Evolutionary conservation across 2,329 filamentous ascomycete species (phyloP).

Genomic region (Orbilia ellipsospora): DNA sequence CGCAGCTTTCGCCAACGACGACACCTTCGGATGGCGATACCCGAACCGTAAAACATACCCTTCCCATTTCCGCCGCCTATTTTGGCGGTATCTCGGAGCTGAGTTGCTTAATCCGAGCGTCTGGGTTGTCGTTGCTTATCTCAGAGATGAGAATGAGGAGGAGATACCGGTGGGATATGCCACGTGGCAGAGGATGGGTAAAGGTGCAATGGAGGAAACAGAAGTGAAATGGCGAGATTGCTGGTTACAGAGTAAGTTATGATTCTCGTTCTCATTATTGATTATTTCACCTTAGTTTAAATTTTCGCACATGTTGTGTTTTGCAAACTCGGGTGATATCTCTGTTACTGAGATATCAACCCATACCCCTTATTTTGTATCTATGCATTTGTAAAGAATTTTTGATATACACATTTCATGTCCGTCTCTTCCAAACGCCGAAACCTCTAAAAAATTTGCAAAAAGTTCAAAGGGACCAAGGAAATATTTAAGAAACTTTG

Average conservation of each 20-base stretch:
- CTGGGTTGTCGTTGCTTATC: constrained; percentile 48
- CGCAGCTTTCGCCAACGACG: constrained; percentile 26
- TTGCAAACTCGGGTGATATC: not conserved
- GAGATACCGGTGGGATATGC: constrained; percentile 26
- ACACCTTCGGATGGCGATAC: constrained; percentile 43
- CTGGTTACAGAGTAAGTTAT: constrained; percentile 46
- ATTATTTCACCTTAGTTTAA: not conserved
- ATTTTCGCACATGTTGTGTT: not conserved
- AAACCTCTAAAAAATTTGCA: not conserved
- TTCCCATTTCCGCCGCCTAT: constrained; percentile 24
- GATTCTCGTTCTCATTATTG: not conserved
- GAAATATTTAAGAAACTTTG: not conserved
- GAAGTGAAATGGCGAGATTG: constrained; percentile 19
- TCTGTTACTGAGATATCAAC: not conserved
- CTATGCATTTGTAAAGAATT: not conserved
- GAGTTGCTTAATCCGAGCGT: constrained; percentile 32
- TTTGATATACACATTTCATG: constrained; percentile 16
- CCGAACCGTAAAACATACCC: constrained; percentile 31
- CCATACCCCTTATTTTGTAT: not conserved
- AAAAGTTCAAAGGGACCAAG: constrained; percentile 2
- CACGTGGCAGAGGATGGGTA: constrained; percentile 35
- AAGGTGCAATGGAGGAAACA: not conserved
- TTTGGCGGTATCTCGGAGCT: constrained; percentile 31
- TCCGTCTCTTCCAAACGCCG: constrained; percentile 1
- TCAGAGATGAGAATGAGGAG: constrained; percentile 4